Percentiles rank a stretch among this genome's conserved stretches.
These are phyloP conservation scores for Podila clonocystis DNA, from an alignment of 192 early-diverging fungal species.

Conservation along the genomic window DNA sequence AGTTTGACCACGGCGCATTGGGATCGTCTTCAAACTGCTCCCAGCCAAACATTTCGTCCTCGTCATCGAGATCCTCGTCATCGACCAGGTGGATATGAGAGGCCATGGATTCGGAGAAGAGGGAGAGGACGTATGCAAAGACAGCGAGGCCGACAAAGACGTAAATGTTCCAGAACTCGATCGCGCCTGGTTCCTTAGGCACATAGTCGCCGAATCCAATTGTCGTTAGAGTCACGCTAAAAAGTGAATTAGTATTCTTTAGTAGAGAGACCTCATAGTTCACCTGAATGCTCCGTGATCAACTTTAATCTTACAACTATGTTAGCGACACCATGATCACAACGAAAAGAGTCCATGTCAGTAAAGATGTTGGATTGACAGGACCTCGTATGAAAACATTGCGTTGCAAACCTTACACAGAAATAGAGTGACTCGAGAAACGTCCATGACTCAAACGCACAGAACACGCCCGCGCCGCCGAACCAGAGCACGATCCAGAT, in stretches of 20 bases:
- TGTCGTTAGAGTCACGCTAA: conserved; percentile 29
- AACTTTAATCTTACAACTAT: background rate
- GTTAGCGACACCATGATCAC: background rate
- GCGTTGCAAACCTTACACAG: conserved; percentile 20
- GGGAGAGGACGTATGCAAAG: conserved; percentile 45
- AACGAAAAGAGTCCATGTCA: background rate
- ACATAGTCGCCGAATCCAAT: conserved; percentile 48
- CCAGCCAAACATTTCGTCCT: conserved; percentile 25
- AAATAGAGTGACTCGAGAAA: conserved; percentile 43
- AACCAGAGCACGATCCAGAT: conserved; percentile 46
- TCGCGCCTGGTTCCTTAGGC: conserved; percentile 36
- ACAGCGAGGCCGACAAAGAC: conserved; percentile 42
- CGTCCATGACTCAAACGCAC: conserved; percentile 36
- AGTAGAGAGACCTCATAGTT: no score
- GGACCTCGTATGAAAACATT: background rate
- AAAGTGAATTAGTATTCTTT: no score
- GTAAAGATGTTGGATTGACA: no score
- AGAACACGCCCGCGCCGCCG: conserved; percentile 46
- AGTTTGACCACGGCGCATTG: background rate
- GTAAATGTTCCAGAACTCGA: conserved; percentile 52
- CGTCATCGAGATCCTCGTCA: conserved; percentile 19
- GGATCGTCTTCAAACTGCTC: conserved; percentile 17
- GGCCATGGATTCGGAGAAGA: conserved; percentile 34
- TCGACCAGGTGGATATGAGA: conserved; percentile 42
- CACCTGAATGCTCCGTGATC: no score